Evolutionary conservation across 169 alveolate species (phyloP).

Genomic region (Plasmodium gaboni): DNA sequence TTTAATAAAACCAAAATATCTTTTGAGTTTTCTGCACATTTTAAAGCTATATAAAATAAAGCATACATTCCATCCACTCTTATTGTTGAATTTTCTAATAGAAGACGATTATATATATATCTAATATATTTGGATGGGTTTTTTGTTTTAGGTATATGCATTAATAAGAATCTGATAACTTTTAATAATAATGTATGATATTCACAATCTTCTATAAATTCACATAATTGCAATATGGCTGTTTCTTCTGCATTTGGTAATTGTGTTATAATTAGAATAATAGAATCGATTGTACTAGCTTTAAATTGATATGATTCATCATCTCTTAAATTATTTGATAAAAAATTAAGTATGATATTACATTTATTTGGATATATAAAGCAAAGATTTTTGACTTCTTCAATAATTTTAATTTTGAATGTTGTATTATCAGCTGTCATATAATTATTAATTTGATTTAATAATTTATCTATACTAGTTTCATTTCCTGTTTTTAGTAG

Average conservation of each 20-base stretch:
- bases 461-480: slow-evolving; percentile 93
- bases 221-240: slow-evolving; percentile 94
- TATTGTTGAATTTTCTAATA: slow-evolving; percentile 95
- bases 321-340: slow-evolving; percentile 93
- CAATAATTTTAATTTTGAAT: slow-evolving; percentile 92
- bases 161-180: slow-evolving; percentile 92
- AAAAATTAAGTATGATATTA: slow-evolving; percentile 90
- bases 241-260: slow-evolving; percentile 88
- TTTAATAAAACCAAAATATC: slow-evolving; percentile 81
- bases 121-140: slow-evolving; percentile 95
- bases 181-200: slow-evolving; percentile 90
- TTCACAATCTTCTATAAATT: slow-evolving; percentile 98
- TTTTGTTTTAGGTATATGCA: slow-evolving; percentile 92
- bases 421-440: slow-evolving; percentile 89
- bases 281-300: slow-evolving; percentile 93
- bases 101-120: slow-evolving; percentile 96
- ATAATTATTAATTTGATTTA: slow-evolving; percentile 86
- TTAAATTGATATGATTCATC: slow-evolving; percentile 93
- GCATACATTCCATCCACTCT: slow-evolving; percentile 98
- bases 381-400: slow-evolving; percentile 94
- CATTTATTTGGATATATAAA: slow-evolving; percentile 94
- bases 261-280: slow-evolving; percentile 90
- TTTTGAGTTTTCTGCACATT: slow-evolving; percentile 80
- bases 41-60: slow-evolving; percentile 91
- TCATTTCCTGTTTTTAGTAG: slow-evolving; percentile 97